These are phyloP conservation scores for Smallanthus sonchifolius DNA, from an alignment of 129 eudicot genomes.

Conservation along the genomic window DNA sequence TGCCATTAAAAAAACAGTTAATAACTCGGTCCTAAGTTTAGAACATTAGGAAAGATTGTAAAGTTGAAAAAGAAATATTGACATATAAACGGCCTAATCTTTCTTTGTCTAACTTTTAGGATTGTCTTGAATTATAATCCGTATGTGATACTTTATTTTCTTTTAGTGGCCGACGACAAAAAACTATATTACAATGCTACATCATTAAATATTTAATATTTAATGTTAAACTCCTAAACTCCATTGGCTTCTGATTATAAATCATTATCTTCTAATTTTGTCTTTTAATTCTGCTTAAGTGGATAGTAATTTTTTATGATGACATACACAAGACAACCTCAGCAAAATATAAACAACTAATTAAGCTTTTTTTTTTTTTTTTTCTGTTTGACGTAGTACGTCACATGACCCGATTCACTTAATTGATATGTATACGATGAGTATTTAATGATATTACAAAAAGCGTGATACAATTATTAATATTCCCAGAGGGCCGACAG, in stretches of 20 bases:
- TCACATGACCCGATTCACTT: slow-evolving; percentile 8
- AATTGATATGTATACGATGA: background rate
- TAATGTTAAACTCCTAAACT: background rate
- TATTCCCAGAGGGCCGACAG: slow-evolving; percentile 5
- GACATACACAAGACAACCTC: background rate
- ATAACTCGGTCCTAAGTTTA: too few relatives aligned
- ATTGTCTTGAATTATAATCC: background rate
- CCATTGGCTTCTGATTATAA: background rate
- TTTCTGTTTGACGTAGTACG: background rate
- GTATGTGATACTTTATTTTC: background rate
- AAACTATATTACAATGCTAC: background rate
- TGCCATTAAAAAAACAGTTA: too few relatives aligned
- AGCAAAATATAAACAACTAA: background rate
- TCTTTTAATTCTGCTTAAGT: background rate
- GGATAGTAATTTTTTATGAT: background rate
- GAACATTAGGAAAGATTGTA: too few relatives aligned
- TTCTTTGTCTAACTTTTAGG: background rate
- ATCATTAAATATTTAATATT: background rate
- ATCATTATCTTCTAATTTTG: background rate
- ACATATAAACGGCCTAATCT: background rate
- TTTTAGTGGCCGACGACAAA: background rate
- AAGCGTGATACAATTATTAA: slow-evolving; percentile 2
- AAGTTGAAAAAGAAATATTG: background rate
- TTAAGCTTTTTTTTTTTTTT: background rate
- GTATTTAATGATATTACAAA: background rate